These are phyloP conservation scores for Coemansia sp. DNA, from an alignment of 192 early-diverging fungal genomes.

Conservation along the genomic window DNA sequence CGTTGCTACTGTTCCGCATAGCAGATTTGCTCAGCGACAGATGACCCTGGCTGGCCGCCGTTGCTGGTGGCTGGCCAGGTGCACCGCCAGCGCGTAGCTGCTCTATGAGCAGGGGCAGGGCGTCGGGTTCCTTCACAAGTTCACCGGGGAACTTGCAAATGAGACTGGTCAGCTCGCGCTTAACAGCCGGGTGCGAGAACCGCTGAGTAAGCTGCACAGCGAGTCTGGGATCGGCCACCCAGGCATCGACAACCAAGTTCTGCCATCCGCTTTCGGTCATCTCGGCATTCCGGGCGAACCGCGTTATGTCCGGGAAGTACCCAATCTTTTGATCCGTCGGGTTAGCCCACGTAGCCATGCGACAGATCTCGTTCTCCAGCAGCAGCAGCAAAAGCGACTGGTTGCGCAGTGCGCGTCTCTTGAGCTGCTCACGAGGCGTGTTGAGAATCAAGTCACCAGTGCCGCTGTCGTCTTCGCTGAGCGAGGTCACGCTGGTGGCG, in stretches of 20 bases:
- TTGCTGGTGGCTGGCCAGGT: neutral
- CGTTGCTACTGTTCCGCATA: neutral
- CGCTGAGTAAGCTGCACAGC: constrained; percentile 76
- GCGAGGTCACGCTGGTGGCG: constrained; percentile 32
- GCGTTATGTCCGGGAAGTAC: constrained; percentile 35
- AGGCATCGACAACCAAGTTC: constrained; percentile 71
- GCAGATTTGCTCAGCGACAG: neutral
- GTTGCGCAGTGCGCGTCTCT: constrained; percentile 31
- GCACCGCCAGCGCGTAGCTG: constrained; percentile 32
- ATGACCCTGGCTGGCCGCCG: neutral
- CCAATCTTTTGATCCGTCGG: constrained; percentile 58
- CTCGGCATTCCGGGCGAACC: constrained; percentile 34
- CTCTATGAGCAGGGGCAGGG: constrained; percentile 69
- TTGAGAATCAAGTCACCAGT: constrained; percentile 27
- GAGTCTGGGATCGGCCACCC: constrained; percentile 78
- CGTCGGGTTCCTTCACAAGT: constrained; percentile 71
- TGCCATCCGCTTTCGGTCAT: constrained; percentile 71
- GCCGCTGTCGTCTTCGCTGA: constrained; percentile 14
- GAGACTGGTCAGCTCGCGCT: constrained; percentile 62
- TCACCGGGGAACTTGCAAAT: constrained; percentile 62
- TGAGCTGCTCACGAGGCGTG: constrained; percentile 32
- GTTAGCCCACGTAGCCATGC: constrained; percentile 80
- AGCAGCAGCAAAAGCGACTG: constrained; percentile 70
- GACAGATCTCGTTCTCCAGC: constrained; percentile 83
- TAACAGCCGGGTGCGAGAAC: constrained; percentile 70